These are phyloP conservation scores for Picea engelmannii DNA, from an alignment of 83 land plant species.

Conservation along the genomic window DNA sequence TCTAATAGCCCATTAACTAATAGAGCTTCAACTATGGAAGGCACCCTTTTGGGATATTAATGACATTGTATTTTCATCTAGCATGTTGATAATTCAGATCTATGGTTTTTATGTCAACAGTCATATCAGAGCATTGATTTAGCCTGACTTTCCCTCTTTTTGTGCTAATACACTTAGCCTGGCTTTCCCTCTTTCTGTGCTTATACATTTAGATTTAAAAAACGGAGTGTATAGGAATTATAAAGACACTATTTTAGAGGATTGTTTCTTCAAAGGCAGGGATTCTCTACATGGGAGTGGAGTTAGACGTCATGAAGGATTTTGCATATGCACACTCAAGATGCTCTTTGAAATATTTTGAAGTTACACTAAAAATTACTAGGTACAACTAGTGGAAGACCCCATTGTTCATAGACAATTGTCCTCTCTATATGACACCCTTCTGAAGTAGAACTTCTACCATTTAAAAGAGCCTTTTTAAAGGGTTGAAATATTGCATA, in stretches of 20 bases:
- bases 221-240: too few species aligned
- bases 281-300: constrained; percentile 56
- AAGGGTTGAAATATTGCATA: constrained; percentile 80
- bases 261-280: constrained; percentile 64
- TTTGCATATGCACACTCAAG: constrained; percentile 57
- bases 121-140: too few species aligned
- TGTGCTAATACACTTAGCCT: too few species aligned
- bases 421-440: constrained; percentile 53
- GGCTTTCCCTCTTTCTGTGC: too few species aligned
- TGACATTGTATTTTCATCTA: too few species aligned
- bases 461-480: constrained; percentile 85
- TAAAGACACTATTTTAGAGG: background rate
- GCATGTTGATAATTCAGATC: too few species aligned
- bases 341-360: constrained; percentile 54
- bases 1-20: too few species aligned
- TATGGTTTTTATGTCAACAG: too few species aligned
- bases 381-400: constrained; percentile 51
- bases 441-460: constrained; percentile 82
- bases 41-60: too few species aligned
- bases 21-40: too few species aligned
- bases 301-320: constrained; percentile 61
- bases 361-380: constrained; percentile 38
- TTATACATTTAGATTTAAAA: too few species aligned
- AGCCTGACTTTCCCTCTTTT: too few species aligned
- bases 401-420: constrained; percentile 63